phyloP scores from a whole-genome alignment of 139 green algal genomes.

The Coccomyxa sp. region DNA sequence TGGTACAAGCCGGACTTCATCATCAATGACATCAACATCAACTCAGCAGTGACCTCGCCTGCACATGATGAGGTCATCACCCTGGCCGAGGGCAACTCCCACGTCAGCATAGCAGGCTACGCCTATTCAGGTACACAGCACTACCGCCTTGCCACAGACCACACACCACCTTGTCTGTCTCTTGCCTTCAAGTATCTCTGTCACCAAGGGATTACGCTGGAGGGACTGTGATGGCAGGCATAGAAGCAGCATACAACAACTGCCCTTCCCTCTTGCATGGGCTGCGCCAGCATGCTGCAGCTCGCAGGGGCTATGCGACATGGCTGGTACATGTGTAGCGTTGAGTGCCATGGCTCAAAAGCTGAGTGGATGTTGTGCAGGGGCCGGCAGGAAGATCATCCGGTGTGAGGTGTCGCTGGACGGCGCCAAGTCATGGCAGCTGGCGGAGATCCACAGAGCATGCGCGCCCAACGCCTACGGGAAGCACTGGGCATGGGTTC shows the following conservation, averaged over 20 bases:
- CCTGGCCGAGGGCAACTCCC: conserved; percentile 30
- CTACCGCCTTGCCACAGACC: not conserved
- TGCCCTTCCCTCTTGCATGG: too few species aligned
- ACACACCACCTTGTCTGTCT: not conserved
- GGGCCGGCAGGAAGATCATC: conserved; percentile 84
- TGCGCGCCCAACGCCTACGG: conserved; percentile 65
- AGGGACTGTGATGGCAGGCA: too few species aligned
- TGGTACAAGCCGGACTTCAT: conserved; percentile 98
- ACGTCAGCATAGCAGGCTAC: conserved; percentile 73
- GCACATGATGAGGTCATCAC: conserved; percentile 85
- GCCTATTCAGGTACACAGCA: conserved; percentile 66
- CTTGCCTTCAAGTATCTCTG: too few species aligned
- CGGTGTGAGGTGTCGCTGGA: conserved; percentile 92
- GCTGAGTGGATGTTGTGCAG: conserved; percentile 27
- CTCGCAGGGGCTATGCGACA: too few species aligned
- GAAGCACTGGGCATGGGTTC: conserved; percentile 88
- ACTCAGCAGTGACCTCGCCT: conserved; percentile 81
- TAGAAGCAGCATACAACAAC: too few species aligned
- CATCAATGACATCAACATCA: conserved; percentile 99
- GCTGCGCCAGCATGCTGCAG: too few species aligned
- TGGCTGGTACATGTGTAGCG: too few species aligned
- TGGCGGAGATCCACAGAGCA: conserved; percentile 63
- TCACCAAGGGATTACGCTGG: too few species aligned
- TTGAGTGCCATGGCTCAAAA: too few species aligned
- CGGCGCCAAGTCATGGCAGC: conserved; percentile 71